Evolutionary conservation across 1,284 basidiomycete species (phyloP).

Genomic region (Cutaneotrichosporon sp.): DNA sequence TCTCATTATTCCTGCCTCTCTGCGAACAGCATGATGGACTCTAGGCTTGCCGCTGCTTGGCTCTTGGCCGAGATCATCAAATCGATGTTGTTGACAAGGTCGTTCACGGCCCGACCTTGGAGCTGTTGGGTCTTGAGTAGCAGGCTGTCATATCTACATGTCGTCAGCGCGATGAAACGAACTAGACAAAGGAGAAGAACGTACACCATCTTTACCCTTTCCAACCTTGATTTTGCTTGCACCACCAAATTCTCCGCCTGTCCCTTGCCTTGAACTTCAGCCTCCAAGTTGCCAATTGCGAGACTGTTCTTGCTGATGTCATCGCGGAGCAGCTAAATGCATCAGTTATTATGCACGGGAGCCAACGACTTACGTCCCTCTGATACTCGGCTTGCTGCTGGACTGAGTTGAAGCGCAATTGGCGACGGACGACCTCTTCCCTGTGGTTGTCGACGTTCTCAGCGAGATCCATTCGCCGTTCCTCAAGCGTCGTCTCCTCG

Average conservation of each 20-base stretch:
- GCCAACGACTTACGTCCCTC: slow-evolving; percentile 57
- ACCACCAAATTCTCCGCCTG: slow-evolving; percentile 37
- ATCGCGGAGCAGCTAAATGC: slow-evolving; percentile 29
- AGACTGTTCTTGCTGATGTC: slow-evolving; percentile 32
- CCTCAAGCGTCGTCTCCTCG: slow-evolving; percentile 67
- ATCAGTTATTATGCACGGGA: neutral
- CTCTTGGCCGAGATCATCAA: slow-evolving; percentile 42
- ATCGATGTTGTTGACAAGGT: slow-evolving; percentile 41
- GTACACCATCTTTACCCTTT: slow-evolving; percentile 39
- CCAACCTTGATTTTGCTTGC: slow-evolving; percentile 33
- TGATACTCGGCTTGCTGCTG: slow-evolving; percentile 68
- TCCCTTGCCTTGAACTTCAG: slow-evolving; percentile 34
- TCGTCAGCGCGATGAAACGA: neutral
- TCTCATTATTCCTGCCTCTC: slow-evolving; percentile 31
- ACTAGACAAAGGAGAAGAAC: slow-evolving; percentile 18
- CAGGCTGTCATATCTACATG: slow-evolving; percentile 35
- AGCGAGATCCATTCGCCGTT: slow-evolving; percentile 64
- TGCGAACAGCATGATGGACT: slow-evolving; percentile 37
- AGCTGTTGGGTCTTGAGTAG: slow-evolving; percentile 38
- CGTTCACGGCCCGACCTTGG: slow-evolving; percentile 30
- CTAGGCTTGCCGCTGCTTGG: slow-evolving; percentile 37
- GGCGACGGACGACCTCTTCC: slow-evolving; percentile 62
- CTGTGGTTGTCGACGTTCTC: slow-evolving; percentile 49
- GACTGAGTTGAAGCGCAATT: slow-evolving; percentile 49
- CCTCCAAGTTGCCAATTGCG: slow-evolving; percentile 34